These are phyloP conservation scores for Aspergillus tubingensis DNA, from an alignment of 2,329 filamentous ascomycete genomes.

Conservation along the genomic window DNA sequence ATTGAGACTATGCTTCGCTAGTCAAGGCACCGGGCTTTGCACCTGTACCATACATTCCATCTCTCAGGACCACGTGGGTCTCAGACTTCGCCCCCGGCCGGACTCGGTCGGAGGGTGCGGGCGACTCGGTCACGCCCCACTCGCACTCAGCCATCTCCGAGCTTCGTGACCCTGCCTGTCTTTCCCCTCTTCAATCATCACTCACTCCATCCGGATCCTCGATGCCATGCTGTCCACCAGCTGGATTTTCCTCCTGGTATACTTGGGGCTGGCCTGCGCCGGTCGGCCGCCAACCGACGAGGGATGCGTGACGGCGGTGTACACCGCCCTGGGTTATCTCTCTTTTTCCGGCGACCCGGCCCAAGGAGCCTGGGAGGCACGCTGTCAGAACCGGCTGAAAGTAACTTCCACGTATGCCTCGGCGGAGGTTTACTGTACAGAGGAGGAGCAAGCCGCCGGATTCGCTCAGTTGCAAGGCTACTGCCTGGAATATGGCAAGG, in stretches of 20 bases:
- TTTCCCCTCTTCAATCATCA: neutral
- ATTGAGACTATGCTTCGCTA: no score
- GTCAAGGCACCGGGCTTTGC: neutral
- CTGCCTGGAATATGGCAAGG: slow-evolving; percentile 29
- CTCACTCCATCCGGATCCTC: neutral
- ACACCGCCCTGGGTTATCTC: slow-evolving; percentile 35
- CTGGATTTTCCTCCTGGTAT: slow-evolving; percentile 21
- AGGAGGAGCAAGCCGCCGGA: slow-evolving; percentile 26
- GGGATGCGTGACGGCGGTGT: slow-evolving; percentile 37
- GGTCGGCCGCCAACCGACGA: slow-evolving; percentile 24
- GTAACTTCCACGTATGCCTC: slow-evolving; percentile 42
- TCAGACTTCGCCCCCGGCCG: neutral
- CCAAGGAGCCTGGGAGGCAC: slow-evolving; percentile 24
- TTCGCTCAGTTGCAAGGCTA: slow-evolving; percentile 23
- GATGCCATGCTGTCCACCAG: slow-evolving; percentile 21
- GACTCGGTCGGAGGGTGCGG: neutral
- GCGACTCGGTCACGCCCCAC: slow-evolving; percentile 9
- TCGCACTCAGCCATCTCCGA: neutral
- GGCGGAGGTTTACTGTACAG: slow-evolving; percentile 33
- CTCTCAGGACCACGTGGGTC: neutral
- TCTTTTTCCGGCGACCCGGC: slow-evolving; percentile 28
- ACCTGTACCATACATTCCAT: neutral
- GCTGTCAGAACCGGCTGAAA: slow-evolving; percentile 36
- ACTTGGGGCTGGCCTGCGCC: slow-evolving; percentile 10
- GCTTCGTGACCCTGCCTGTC: neutral